Evolutionary conservation across 164 flowering plant species (phyloP).

Genomic region (Brasenia schreberi): DNA sequence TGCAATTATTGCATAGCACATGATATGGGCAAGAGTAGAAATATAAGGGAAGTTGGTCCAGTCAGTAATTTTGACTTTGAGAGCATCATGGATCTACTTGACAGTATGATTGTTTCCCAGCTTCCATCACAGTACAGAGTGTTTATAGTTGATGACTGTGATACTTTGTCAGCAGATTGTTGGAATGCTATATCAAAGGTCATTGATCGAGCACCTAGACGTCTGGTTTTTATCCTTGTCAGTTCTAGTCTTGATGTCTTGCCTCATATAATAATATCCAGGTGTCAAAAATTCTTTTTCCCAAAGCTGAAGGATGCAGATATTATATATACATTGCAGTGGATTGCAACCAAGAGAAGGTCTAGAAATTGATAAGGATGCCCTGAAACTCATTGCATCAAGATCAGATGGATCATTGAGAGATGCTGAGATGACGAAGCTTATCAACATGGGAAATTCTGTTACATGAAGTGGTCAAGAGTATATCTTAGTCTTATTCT

Average conservation of each 20-base stretch:
- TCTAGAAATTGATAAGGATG: conserved; percentile 80
- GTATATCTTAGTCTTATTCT: neutral
- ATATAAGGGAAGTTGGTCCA: conserved; percentile 77
- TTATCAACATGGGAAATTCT: no score
- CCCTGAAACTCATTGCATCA: conserved; percentile 87
- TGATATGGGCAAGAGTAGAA: conserved; percentile 56
- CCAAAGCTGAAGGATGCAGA: conserved; percentile 95
- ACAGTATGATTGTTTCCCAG: conserved; percentile 41
- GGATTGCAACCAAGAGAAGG: conserved; percentile 81
- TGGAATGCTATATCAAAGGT: conserved; percentile 95
- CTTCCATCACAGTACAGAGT: conserved; percentile 51
- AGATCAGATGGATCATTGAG: conserved; percentile 93
- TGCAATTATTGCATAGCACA: conserved; percentile 78
- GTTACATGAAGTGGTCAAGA: no score
- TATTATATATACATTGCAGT: conserved; percentile 66
- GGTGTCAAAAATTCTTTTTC: conserved; percentile 96
- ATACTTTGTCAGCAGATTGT: conserved; percentile 64
- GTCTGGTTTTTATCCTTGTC: conserved; percentile 77
- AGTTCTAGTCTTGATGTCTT: conserved; percentile 74
- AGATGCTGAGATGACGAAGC: conserved; percentile 99
- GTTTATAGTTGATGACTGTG: conserved; percentile 90
- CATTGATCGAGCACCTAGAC: conserved; percentile 85
- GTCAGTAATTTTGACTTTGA: conserved; percentile 66
- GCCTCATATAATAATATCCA: conserved; percentile 83
- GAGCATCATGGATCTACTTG: conserved; percentile 60